A percentile compares a stretch with the other conserved stretches of the same genome.
Conservation (phyloP, 1,284 basidiomycete genomes). For the Rhodofomes roseus region DNA sequence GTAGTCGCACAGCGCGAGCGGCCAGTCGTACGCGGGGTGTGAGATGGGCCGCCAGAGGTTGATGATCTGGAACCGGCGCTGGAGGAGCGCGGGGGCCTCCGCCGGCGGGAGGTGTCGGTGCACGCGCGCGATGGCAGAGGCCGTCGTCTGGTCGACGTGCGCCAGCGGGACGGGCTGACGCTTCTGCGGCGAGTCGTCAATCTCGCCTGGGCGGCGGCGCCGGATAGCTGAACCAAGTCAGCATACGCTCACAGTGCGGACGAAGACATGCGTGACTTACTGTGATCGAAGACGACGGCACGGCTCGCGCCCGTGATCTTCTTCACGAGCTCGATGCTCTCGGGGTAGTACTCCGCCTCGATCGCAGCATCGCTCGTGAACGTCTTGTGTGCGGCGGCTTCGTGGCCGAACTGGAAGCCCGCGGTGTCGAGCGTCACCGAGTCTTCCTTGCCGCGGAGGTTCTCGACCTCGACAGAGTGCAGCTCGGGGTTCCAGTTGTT, state of each 20-base stretch:
- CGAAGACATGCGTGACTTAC: slow-evolving; percentile 22
- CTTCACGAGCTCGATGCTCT: slow-evolving; percentile 30
- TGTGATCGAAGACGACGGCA: slow-evolving; percentile 40
- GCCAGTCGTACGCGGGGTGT: slow-evolving; percentile 39
- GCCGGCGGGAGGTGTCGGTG: neutral
- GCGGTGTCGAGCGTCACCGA: too few relatives aligned
- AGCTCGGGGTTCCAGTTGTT: too few relatives aligned
- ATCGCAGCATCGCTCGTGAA: too few relatives aligned
- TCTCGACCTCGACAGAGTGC: too few relatives aligned
- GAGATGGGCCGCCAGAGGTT: slow-evolving; percentile 51
- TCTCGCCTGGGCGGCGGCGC: too few relatives aligned
- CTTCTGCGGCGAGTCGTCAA: neutral
- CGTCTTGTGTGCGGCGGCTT: too few relatives aligned
- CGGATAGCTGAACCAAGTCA: neutral
- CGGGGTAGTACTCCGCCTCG: too few relatives aligned
- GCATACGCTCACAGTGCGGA: too few relatives aligned
- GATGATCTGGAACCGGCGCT: slow-evolving; percentile 48
- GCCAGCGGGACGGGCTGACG: neutral
- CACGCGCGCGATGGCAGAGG: neutral
- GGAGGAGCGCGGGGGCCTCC: slow-evolving; percentile 25
- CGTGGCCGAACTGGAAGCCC: too few relatives aligned
- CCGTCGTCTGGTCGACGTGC: neutral
- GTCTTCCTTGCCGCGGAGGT: too few relatives aligned
- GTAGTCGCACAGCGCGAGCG: slow-evolving; percentile 43
- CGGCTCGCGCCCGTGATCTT: slow-evolving; percentile 33